phyloP scores from a whole-genome alignment of 768 basidiomycete species.

The Naganishia kalamii region DNA sequence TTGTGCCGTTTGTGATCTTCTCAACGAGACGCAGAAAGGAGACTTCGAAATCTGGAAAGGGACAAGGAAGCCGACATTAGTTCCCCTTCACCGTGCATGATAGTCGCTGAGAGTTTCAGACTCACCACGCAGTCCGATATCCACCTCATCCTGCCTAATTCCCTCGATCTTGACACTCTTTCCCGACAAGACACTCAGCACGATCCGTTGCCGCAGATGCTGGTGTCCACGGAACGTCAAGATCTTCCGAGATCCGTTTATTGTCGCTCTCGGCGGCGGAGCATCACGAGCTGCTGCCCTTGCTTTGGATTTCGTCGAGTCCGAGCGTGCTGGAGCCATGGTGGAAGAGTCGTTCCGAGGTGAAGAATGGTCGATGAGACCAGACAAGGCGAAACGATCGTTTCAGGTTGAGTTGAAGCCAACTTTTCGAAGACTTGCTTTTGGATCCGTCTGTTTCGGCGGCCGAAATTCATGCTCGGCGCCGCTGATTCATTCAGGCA shows the following conservation, averaged over 20 bases:
- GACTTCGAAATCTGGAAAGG: slow-evolving; percentile 78
- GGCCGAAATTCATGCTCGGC: too few relatives aligned
- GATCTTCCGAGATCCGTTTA: slow-evolving; percentile 15
- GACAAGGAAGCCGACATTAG: not conserved
- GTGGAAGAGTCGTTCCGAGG: not conserved
- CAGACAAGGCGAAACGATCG: not conserved
- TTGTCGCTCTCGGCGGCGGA: slow-evolving; percentile 13
- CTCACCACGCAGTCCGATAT: slow-evolving; percentile 85
- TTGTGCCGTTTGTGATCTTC: slow-evolving; percentile 84
- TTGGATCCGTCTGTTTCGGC: not conserved
- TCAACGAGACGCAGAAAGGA: slow-evolving; percentile 80
- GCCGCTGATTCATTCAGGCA: not conserved
- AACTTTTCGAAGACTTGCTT: not conserved
- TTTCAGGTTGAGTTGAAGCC: not conserved
- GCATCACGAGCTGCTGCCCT: slow-evolving; percentile 1
- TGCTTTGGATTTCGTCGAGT: not conserved
- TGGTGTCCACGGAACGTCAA: slow-evolving; percentile 59
- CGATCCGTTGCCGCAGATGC: slow-evolving; percentile 73
- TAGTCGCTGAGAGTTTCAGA: slow-evolving; percentile 19
- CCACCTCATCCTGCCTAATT: slow-evolving; percentile 84
- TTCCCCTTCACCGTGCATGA: not conserved
- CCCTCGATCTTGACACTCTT: slow-evolving; percentile 74
- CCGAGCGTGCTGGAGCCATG: not conserved
- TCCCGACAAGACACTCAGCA: slow-evolving; percentile 83
- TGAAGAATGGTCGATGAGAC: too few relatives aligned